phyloP scores from a whole-genome alignment of 2,329 filamentous ascomycete species.

The Talaromyces albobiverticillius region DNA sequence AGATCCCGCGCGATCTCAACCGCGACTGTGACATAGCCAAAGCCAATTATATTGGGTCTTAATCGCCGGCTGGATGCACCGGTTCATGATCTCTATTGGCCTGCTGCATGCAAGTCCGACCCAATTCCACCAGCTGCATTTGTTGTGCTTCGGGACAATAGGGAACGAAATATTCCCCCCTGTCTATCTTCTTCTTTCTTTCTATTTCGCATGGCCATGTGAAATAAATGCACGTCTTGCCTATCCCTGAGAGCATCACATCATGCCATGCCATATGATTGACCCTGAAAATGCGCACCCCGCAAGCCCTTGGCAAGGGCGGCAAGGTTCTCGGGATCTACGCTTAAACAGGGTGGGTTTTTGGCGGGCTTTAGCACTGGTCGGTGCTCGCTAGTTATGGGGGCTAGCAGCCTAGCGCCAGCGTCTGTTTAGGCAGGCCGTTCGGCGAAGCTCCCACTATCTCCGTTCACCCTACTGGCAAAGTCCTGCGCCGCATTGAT shows the following conservation, averaged over 20 bases:
- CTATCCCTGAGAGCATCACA: no score
- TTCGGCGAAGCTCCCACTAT: no score
- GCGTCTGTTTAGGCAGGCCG: no score
- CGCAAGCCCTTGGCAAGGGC: slow-evolving; percentile 11
- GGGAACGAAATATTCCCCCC: no score
- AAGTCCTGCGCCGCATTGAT: no score
- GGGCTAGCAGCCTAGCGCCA: no score
- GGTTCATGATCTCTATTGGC: not conserved
- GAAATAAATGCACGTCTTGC: no score
- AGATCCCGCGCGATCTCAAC: not conserved
- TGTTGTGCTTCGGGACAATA: not conserved
- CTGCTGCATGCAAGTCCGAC: not conserved
- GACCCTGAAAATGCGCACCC: no score
- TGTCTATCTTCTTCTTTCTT: not conserved
- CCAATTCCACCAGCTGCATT: not conserved
- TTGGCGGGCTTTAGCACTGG: not conserved
- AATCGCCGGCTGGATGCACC: slow-evolving; percentile 12
- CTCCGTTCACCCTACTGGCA: no score
- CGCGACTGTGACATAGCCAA: slow-evolving; percentile 7
- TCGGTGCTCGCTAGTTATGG: not conserved
- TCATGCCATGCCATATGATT: no score
- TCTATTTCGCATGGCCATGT: no score
- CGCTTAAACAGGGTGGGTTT: slow-evolving; percentile 1
- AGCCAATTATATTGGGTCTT: slow-evolving; percentile 10
- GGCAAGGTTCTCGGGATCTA: slow-evolving; percentile 8